Evolutionary conservation across 176 grass and related monocot genomes (phyloP), one percentile per base, ranked within the genome.

Genomic region (Bolboschoenus planiculmis): DNA sequence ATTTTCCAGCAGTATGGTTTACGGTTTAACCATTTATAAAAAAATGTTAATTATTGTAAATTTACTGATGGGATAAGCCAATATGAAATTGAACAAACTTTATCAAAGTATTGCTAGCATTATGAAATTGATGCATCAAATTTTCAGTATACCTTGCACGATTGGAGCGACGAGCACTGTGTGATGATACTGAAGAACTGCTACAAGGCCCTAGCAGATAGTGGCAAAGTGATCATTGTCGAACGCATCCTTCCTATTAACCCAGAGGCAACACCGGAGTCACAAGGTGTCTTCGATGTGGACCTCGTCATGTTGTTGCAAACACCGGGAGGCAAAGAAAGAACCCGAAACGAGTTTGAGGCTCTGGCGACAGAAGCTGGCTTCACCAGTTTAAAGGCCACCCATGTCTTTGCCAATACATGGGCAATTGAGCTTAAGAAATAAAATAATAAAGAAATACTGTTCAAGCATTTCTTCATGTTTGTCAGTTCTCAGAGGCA

Each of bases 251-350:
- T 97, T 23, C 94, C 94, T 0, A 82, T 87, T 9, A 85, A 83
- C 40, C 64, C 91, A 1, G 86, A 90, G 2, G 80, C 85, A 4
- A 89, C 40, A 3, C 84, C 86, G 0, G 83, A 50, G 56, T 70
- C 81, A 9, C 94, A 97, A 79, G 94, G 87, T 21, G 89, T 97
- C 16, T 88, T 97, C 78, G 80, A 91, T 20, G 24, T 90, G 14
- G 94, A 97, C 66, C 50, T 97, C 60, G 85, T 97, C 89, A 93
- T 97, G 94, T 83, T 97, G 78, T 90, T 90, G 4, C 94, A 97
- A 59, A 97, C 91, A 85, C 91, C 91, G 1, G 94, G 94, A 0
- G 94, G 94, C 23, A 94, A 88, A 71, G 87, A 94, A 89, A 73
- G 94, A 36, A 94, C 90, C 33, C 55, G 82, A 86, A 54, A 84